Percentiles rank a stretch among this genome's conserved stretches.
Evolutionary conservation across 2,329 filamentous ascomycete species (phyloP).

Genomic region (Pseudovirgaria hyperparasitica): DNA sequence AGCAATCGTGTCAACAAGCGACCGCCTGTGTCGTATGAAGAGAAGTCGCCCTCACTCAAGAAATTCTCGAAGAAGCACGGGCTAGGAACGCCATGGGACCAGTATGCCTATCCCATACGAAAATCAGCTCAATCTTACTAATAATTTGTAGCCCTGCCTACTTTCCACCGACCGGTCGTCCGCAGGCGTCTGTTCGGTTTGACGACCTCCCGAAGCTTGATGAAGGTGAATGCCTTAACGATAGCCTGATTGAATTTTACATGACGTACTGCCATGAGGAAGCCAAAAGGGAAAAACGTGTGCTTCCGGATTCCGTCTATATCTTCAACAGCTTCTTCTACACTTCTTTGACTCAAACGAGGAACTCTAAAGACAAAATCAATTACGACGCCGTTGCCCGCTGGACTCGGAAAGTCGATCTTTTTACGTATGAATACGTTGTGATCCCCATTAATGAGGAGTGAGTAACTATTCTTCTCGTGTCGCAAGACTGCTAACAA

Average conservation of each 20-base stretch:
- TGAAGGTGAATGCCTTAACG: slow-evolving; percentile 79
- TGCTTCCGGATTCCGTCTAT: slow-evolving; percentile 53
- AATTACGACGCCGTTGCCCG: slow-evolving; percentile 75
- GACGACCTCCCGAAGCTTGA: slow-evolving; percentile 67
- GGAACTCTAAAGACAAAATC: slow-evolving; percentile 40
- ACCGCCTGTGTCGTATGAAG: not conserved
- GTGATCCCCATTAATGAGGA: slow-evolving; percentile 84
- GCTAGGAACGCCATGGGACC: slow-evolving; percentile 16
- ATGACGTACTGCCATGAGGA: slow-evolving; percentile 40
- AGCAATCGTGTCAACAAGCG: slow-evolving; percentile 2
- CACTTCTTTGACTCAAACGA: slow-evolving; percentile 51
- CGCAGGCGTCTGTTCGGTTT: slow-evolving; percentile 53
- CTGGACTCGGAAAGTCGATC: slow-evolving; percentile 78
- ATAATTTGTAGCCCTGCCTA: slow-evolving; percentile 38
- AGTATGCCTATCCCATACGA: slow-evolving; percentile 6
- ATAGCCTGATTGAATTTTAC: slow-evolving; percentile 85
- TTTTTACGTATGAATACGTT: slow-evolving; percentile 79
- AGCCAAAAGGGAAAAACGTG: no score
- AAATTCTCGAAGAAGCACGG: slow-evolving; percentile 13
- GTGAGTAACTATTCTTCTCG: slow-evolving; percentile 8
- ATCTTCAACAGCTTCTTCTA: slow-evolving; percentile 94
- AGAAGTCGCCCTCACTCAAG: slow-evolving; percentile 2
- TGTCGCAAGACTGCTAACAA: slow-evolving; percentile 3
- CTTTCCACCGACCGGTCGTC: slow-evolving; percentile 46
- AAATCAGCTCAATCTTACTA: slow-evolving; percentile 3